Base-by-base conservation (phyloP, 2,329 filamentous ascomycete species). In the Aspergillus brunneoviolaceus region DNA sequence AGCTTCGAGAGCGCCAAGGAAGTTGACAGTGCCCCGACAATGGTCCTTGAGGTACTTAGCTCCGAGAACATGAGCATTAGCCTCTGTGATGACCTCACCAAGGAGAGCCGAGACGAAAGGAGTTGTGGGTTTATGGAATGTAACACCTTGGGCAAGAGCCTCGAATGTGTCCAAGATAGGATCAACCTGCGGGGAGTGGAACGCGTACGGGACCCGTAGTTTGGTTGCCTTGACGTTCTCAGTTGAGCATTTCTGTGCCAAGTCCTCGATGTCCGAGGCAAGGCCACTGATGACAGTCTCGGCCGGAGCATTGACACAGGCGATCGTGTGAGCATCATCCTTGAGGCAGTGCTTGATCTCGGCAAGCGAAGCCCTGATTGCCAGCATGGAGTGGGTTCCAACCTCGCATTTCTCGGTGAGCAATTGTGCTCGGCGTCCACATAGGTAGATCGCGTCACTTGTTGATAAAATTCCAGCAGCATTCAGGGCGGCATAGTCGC, bases 331-430 rank as follows among this genome's bases (percentile, higher is more conserved):
- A 6, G 71, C 58, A 11, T 69, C 67, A 6, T 70, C 68, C 25
- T 79, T 74, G 45, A 89, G 89, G 21, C 92, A 88, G 1, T 93
- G 66, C 48, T 71, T 71, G 2, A 76, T 64, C 11, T 71, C 71
- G 31, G 69, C 67, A 14, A 76, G 66, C 5, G 76, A 73, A 4
- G 75, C 73, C 59, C 76, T 74, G 7, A 80, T 72, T 35, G 78
- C 77, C 16, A 81, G 69, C 79, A 81, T 81, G 2, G 76, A 71
- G 56, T 80, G 77, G 3, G 77, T 80, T 54, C 76, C 77, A 47
- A 72, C 65, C 12, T 74, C 67, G 61, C 77, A 79, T 58, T 74
- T 71, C 51, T 75, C 67, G 27, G 74, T 72, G 11, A 81, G 71
- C 1, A 81, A 69, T 49, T 75, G 70, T 11, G 78, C 78, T 5